phyloP scores from a whole-genome alignment of 106 monocot genomes.

The Apostasia shenzhenica region DNA sequence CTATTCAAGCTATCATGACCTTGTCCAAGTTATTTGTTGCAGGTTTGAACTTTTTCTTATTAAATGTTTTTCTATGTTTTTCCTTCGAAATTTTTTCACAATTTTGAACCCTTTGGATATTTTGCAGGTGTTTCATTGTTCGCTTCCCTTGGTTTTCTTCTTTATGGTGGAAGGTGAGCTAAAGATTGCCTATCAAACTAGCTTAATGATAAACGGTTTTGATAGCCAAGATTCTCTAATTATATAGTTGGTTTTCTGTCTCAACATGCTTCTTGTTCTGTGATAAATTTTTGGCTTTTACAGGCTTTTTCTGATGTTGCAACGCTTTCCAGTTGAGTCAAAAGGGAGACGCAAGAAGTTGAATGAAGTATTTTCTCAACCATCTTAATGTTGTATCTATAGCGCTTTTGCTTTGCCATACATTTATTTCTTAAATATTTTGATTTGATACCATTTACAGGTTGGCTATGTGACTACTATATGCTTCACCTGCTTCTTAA shows the following conservation, averaged over 20 bases:
- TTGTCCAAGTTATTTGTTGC: constrained; percentile 87
- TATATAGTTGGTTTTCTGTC: no score
- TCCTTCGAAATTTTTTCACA: neutral
- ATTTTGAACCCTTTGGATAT: neutral
- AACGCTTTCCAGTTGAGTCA: constrained; percentile 87
- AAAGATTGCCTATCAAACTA: neutral
- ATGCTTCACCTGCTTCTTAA: constrained; percentile 84
- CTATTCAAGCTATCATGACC: constrained; percentile 35
- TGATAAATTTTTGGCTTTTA: neutral
- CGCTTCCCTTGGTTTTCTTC: constrained; percentile 66
- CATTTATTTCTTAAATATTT: neutral
- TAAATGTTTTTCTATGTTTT: neutral
- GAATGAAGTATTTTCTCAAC: constrained; percentile 59
- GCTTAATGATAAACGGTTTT: no score
- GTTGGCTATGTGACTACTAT: constrained; percentile 93
- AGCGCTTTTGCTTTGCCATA: neutral
- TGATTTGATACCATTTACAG: constrained; percentile 21
- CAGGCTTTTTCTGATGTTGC: constrained; percentile 95
- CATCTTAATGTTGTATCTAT: neutral
- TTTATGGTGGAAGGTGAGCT: constrained; percentile 75
- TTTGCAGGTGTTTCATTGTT: constrained; percentile 66
- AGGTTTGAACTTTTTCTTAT: constrained; percentile 20
- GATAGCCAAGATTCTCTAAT: no score
- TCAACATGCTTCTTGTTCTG: no score
- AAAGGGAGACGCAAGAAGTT: constrained; percentile 90